Percentiles rank a stretch among this genome's conserved stretches.
These are phyloP conservation scores for Chrysoporthe puriensis DNA, from an alignment of 2,329 filamentous ascomycete genomes.

Conservation along the genomic window DNA sequence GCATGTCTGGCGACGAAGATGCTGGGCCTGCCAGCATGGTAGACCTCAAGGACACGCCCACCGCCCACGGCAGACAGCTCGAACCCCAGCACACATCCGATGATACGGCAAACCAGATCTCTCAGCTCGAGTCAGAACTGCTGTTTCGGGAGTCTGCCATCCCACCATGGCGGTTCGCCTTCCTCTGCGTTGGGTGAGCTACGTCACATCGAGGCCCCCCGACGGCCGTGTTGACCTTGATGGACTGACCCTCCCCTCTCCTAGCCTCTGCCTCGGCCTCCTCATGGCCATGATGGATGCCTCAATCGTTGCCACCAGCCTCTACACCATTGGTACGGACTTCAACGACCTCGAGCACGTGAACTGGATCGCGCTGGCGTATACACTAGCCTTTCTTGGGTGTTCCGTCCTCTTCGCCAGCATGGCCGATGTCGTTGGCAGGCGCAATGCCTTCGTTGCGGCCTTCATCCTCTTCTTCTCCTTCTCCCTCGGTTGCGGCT, in stretches of 20 bases:
- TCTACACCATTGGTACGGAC: slow-evolving; percentile 58
- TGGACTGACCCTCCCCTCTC: slow-evolving; percentile 7
- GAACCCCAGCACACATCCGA: not conserved
- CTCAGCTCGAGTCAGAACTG: slow-evolving; percentile 4
- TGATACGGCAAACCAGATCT: not conserved
- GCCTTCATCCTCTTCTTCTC: slow-evolving; percentile 58
- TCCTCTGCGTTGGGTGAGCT: slow-evolving; percentile 40
- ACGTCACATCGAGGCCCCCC: not conserved
- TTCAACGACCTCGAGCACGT: slow-evolving; percentile 49
- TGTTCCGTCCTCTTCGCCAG: slow-evolving; percentile 60
- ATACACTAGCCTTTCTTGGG: slow-evolving; percentile 60
- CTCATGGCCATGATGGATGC: slow-evolving; percentile 63
- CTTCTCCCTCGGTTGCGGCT: slow-evolving; percentile 61
- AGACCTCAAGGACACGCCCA: slow-evolving; percentile 6
- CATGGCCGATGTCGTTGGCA: slow-evolving; percentile 57
- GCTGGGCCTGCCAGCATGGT: slow-evolving; percentile 10
- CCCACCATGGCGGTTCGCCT: slow-evolving; percentile 40
- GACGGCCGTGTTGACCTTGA: not conserved
- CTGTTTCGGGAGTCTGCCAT: slow-evolving; percentile 30
- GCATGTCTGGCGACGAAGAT: not conserved
- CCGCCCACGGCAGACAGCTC: not conserved
- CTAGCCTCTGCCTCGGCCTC: slow-evolving; percentile 54
- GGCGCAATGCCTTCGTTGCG: slow-evolving; percentile 53
- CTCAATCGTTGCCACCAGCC: slow-evolving; percentile 62
- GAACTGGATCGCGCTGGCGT: slow-evolving; percentile 60